Base-by-base conservation (phyloP, 108 stramenopile genomes). In the Cyclotella baltica region DNA sequence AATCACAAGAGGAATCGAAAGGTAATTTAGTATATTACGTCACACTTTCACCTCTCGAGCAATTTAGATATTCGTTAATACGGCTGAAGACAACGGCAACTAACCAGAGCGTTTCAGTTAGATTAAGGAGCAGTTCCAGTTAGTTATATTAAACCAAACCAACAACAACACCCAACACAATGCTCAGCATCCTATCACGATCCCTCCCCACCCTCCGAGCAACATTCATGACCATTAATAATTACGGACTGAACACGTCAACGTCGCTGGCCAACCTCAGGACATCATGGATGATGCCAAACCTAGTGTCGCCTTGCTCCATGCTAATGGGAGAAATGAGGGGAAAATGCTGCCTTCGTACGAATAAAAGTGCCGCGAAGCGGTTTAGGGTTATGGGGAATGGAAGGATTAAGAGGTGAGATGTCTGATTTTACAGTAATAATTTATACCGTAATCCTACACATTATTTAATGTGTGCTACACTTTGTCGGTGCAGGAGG, bases 381-480 rank as follows among this genome's bases (percentile, higher is more conserved):
- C 75, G 93, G 69, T 90, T 94, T 63, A 80, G 84, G 16, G 81
- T 91, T 35, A 79, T 88, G 71, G 91, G 91, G 13, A 83, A 86
- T 66, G 93, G 89, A 40, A 83, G 89, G 28, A 81, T 94, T 68
- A 92, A 89, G 48, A 81, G 93, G 89, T 92, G 70, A 69, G 89
- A 46, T 31, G 2, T 48, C n/a, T 9, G 30, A 28, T 72, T 77
- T n/a, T 56, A 8, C 29, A 40, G 70, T 47, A 53, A 33, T 38
- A 61, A 36, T 71, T 28, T 57, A 46, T 74, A 27, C 18, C 16
- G 34, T 48, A 47, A n/a, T n/a, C n/a, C n/a, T n/a, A n/a, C n/a
- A n/a, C n/a, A n/a, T n/a, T n/a, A 51, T 25, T 36, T 59, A 70
- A 29, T 62, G 67, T 37, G 57, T 52, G 18, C 6, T 30, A 50